A percentile compares a stretch with the other conserved stretches of the same genome.
phyloP scores from a whole-genome alignment of 441 rosid genomes.

The Syzygium syzygioides region DNA sequence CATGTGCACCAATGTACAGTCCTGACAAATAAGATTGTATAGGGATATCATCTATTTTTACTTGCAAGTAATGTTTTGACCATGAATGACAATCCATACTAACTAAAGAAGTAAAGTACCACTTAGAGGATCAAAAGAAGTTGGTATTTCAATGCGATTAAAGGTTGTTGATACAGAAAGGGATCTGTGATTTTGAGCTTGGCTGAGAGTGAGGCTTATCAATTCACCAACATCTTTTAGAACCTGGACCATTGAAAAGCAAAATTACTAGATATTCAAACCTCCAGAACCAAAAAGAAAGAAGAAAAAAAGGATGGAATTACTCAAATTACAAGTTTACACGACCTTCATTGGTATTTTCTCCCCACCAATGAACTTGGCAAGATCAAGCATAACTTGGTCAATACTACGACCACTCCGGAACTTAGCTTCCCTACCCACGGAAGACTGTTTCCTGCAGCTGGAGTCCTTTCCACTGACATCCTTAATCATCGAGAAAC shows the following conservation, averaged over 20 bases:
- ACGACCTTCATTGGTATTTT: conserved; percentile 88
- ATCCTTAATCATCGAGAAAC: conserved; percentile 67
- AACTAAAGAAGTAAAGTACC: conserved; percentile 37
- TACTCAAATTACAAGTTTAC: background rate
- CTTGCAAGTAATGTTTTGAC: background rate
- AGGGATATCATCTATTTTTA: conserved; percentile 1
- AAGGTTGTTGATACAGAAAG: conserved; percentile 82
- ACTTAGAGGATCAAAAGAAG: conserved; percentile 67
- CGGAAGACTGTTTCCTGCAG: conserved; percentile 37
- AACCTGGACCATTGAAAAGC: conserved; percentile 35
- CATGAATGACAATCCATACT: conserved; percentile 1
- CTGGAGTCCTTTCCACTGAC: conserved; percentile 31
- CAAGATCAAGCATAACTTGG: conserved; percentile 68
- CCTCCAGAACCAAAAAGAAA: background rate
- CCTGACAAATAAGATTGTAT: conserved; percentile 39
- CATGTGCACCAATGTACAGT: conserved; percentile 84
- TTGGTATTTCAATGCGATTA: conserved; percentile 62
- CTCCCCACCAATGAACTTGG: conserved; percentile 73
- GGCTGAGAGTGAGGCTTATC: conserved; percentile 68
- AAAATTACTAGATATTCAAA: conserved; percentile 10
- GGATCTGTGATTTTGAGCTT: conserved; percentile 64
- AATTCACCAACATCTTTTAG: conserved; percentile 85
- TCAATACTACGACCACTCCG: conserved; percentile 58
- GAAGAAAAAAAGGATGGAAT: background rate
- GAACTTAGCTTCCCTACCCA: conserved; percentile 49